Conservation (phyloP, 2,329 filamentous ascomycete genomes). For the Cytospora piceae region DNA sequence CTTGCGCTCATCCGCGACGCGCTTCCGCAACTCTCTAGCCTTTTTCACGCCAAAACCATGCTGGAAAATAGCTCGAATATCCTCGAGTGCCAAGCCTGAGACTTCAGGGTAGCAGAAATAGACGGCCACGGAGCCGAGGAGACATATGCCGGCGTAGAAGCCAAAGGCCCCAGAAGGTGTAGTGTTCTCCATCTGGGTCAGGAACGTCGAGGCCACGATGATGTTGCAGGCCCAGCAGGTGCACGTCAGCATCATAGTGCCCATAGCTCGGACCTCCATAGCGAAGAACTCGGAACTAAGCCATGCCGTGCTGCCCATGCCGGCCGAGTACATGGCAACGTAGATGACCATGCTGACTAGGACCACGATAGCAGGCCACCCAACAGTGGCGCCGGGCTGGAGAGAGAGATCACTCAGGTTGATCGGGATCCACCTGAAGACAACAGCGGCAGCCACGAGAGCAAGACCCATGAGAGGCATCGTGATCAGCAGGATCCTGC, state of each 20-base stretch:
- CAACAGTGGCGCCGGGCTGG: slow-evolving; percentile 36
- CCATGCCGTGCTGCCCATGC: slow-evolving; percentile 49
- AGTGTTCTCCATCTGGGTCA: slow-evolving; percentile 49
- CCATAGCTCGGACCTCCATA: slow-evolving; percentile 49
- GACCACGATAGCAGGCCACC: slow-evolving; percentile 42
- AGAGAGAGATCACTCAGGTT: slow-evolving; percentile 41
- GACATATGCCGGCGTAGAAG: slow-evolving; percentile 52
- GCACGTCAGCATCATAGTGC: slow-evolving; percentile 49
- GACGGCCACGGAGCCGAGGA: slow-evolving; percentile 49
- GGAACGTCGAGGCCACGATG: slow-evolving; percentile 50
- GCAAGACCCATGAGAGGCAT: slow-evolving; percentile 47
- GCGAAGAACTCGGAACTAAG: slow-evolving; percentile 48
- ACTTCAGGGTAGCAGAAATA: slow-evolving; percentile 53
- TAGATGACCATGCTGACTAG: slow-evolving; percentile 46
- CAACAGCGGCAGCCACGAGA: slow-evolving; percentile 45
- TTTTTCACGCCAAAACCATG: slow-evolving; percentile 48
- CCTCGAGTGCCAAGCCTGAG: slow-evolving; percentile 54
- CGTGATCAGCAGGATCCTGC: slow-evolving; percentile 45
- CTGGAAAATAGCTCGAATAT: slow-evolving; percentile 50
- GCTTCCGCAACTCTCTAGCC: slow-evolving; percentile 39
- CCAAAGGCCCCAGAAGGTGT: slow-evolving; percentile 52
- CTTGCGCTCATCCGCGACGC: background rate
- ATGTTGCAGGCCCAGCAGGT: slow-evolving; percentile 49
- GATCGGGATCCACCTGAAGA: slow-evolving; percentile 49
- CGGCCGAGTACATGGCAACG: slow-evolving; percentile 47